Percentiles rank a stretch among this genome's conserved stretches.
These are phyloP conservation scores for Zopfochytrium polystomum DNA, from an alignment of 371 early-diverging fungal species.

Conservation along the genomic window DNA sequence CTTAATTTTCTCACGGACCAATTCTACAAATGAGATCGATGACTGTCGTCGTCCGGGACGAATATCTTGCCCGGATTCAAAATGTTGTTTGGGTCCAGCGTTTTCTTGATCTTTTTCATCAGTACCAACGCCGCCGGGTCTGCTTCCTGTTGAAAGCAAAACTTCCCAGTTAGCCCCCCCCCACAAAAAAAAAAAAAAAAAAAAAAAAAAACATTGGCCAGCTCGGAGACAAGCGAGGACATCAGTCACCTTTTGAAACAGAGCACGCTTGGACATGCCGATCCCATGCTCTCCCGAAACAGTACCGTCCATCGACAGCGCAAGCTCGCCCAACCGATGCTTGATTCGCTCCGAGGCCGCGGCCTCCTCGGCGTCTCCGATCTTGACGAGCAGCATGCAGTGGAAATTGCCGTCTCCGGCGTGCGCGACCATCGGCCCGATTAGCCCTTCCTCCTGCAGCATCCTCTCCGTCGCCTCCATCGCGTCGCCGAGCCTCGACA, in stretches of 20 bases:
- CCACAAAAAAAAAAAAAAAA: too few species aligned
- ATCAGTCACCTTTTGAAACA: slow-evolving; percentile 35
- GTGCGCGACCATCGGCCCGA: slow-evolving; percentile 44
- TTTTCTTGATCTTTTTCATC: slow-evolving; percentile 60
- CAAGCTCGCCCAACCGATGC: slow-evolving; percentile 22
- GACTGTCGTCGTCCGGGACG: too few species aligned
- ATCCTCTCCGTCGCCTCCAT: slow-evolving; percentile 48
- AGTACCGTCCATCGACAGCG: slow-evolving; percentile 39
- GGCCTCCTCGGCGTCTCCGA: slow-evolving; percentile 43
- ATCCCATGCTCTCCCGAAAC: slow-evolving; percentile 70
- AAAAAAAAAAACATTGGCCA: too few species aligned
- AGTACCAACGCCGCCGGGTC: slow-evolving; percentile 49
- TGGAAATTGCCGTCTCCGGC: slow-evolving; percentile 62
- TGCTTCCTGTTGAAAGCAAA: too few species aligned
- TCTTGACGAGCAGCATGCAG: slow-evolving; percentile 54
- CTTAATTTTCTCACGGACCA: too few species aligned
- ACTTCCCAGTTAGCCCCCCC: too few species aligned
- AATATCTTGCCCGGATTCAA: slow-evolving; percentile 65
- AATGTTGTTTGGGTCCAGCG: slow-evolving; percentile 64
- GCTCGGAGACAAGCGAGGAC: too few species aligned
- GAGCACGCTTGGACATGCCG: slow-evolving; percentile 69
- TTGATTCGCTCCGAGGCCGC: slow-evolving; percentile 23
- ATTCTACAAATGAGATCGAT: too few species aligned
- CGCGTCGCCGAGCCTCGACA: slow-evolving; percentile 55
- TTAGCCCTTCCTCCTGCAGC: slow-evolving; percentile 44